These are phyloP conservation scores for Adansonia digitata DNA, from an alignment of 345 rosid genomes.

Conservation along the genomic window DNA sequence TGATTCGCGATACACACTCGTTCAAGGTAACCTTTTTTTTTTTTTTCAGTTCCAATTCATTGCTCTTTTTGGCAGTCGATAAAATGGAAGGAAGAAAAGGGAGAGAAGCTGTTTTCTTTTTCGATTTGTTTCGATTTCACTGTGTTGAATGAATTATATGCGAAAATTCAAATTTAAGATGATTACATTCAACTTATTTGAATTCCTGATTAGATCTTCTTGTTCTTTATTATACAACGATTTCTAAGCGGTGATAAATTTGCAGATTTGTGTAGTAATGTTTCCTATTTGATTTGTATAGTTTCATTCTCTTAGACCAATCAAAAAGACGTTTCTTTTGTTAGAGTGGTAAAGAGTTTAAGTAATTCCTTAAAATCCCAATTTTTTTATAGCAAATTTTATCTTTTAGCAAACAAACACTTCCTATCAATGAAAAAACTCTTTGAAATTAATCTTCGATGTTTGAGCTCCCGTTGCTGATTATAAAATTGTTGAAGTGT, in stretches of 20 bases:
- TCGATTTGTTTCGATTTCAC: not conserved
- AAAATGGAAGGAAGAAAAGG: not conserved
- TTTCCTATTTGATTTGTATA: not conserved
- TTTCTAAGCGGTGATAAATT: too few relatives aligned
- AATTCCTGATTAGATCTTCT: not conserved
- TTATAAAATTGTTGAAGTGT: not conserved
- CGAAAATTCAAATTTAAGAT: not conserved
- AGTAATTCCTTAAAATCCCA: not conserved
- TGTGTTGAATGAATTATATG: not conserved
- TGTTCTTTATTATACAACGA: not conserved
- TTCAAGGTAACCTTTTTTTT: conserved; percentile 49
- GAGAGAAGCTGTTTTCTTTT: not conserved
- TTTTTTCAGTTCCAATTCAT: not conserved
- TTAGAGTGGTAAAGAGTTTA: not conserved
- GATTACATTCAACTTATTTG: not conserved
- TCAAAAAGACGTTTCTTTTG: not conserved
- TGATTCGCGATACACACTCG: conserved; percentile 76
- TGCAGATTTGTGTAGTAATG: not conserved
- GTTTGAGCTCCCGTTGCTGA: not conserved
- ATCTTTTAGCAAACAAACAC: not conserved
- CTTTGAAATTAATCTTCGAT: not conserved
- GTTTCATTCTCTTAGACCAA: not conserved
- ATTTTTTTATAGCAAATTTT: not conserved
- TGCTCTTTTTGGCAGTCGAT: not conserved
- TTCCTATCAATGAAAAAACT: not conserved